Evolutionary conservation across 345 rosid genomes (phyloP), one percentile per base, ranked within the genome.

Genomic region (Hypericum androsaemum): DNA sequence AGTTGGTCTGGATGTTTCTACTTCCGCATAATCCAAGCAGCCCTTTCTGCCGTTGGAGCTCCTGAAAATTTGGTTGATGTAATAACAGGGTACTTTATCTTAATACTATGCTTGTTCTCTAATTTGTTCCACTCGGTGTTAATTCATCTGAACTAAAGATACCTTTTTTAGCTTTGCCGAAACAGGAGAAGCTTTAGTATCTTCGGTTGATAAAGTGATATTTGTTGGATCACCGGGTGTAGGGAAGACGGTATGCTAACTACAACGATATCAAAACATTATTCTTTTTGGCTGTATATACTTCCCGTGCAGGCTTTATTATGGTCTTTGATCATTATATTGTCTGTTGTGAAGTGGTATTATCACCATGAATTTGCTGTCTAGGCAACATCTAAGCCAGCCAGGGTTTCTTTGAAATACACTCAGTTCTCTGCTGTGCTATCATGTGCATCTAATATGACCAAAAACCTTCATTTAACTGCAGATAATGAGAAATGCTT

Each of bases 181-280:
- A 69, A 88, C 97, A 7, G 98, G 98, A 68, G 98, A 92, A 71
- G 94, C 97, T 12, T 74, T 88, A 46, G 95, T 92, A 53, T 80
- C 94, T 58, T 74, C 94, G 51, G 98, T 76, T 70, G 97, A 92
- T 67, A 92, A 88, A 69, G 67, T 88, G 71, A 88, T 92, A 63
- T 88, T 92, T 78, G 97, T 88, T 65, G 98, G 97, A 70, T 88
- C 97, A 14, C 94, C 97, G 39, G 86, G 83, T 57, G 97, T 88
- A 53, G 98, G 98, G 58, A 85, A 77, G 79, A 79, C 72, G 95
- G 98, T 92, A 80, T n/a, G 78, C 42, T 36, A 37, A 50, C 54
- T 37, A 47, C 15, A 41, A 32, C 16, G 55, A 53, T 10, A 60
- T 43, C 53, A 47, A 16, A n/a, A 12, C 39, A 50, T 39, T 52